These are phyloP conservation scores for Didymella segeticola DNA, from an alignment of 2,329 filamentous ascomycete species.

Conservation along the genomic window DNA sequence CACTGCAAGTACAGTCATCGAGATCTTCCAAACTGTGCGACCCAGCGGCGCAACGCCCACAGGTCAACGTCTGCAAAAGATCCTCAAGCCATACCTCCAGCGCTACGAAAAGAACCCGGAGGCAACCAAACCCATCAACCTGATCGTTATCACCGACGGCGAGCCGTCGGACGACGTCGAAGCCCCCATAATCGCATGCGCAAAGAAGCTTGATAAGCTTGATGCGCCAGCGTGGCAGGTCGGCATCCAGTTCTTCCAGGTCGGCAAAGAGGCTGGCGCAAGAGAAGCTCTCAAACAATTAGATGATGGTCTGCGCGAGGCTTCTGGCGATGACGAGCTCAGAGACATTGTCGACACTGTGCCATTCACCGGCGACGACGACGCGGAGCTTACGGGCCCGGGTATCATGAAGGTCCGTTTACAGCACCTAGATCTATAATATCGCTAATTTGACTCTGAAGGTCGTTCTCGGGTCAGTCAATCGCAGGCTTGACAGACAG, in stretches of 20 bases:
- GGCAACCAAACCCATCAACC: constrained; percentile 77
- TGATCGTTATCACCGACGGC: constrained; percentile 94
- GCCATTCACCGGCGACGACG: constrained; percentile 67
- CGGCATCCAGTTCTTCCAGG: constrained; percentile 95
- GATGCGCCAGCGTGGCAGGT: constrained; percentile 81
- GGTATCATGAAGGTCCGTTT: constrained; percentile 71
- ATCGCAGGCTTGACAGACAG: constrained; percentile 66
- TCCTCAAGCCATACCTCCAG: constrained; percentile 75
- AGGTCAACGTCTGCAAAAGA: constrained; percentile 71
- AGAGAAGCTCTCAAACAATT: constrained; percentile 70
- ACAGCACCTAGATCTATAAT: background rate
- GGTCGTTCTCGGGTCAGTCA: constrained; percentile 76
- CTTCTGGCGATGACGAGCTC: constrained; percentile 61
- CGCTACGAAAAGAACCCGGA: constrained; percentile 58
- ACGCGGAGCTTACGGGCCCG: constrained; percentile 67
- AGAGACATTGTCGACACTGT: constrained; percentile 94
- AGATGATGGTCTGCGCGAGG: constrained; percentile 72
- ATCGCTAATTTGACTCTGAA: constrained; percentile 62
- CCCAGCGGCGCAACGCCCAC: constrained; percentile 77
- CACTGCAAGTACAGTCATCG: constrained; percentile 62
- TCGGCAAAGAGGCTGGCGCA: constrained; percentile 75
- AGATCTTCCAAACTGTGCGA: constrained; percentile 72
- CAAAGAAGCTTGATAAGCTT: constrained; percentile 72
- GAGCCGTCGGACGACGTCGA: constrained; percentile 80
- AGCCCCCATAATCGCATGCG: constrained; percentile 66